Base-by-base conservation (phyloP, 2,329 filamentous ascomycete species). In the Penicillium sp. region DNA sequence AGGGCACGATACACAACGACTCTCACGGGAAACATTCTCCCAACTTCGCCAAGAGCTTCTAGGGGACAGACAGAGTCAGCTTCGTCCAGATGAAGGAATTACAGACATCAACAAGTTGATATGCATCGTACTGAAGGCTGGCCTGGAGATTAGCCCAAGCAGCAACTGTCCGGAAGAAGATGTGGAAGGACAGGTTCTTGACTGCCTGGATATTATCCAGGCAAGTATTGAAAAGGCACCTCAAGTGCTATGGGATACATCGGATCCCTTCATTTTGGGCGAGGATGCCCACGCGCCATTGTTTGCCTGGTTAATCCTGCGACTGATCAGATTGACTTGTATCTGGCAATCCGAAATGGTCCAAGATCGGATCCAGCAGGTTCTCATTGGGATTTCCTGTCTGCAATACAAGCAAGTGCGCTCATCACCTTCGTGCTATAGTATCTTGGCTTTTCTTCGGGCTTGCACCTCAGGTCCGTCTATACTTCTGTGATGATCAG, bases 91-190 rank as follows among this genome's bases (percentile, higher is more conserved):
- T 56, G 85, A 89, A 37, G 86, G 88, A 59, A 74, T 89, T 37
- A 82, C 86, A 44, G 86, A 95, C 68, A 93, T 95, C 61, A 88
- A 91, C 63, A 89, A 91, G 72, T 82, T 97, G 43, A 86, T 96
- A 46, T 91, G 89, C 65, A 88, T 96, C 56, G 89, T 94, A 61
- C 81, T 88, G 43, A 87, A 89, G 66, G 89, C 90, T 51, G 88
- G 91, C 18, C 78, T 97, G 10, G 88, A 91, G 60, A 61, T 64
- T 32, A 65, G 53, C 30, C 46, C 45, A 48, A 83, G 65, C 84
- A 91, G 62, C 84, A 91, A 61, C 85, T 84, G 2, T 89, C 50
- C 72, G 86, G 34, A 74, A 81, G 59, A 60, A 45, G 73, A 71
- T 46, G 55, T 67, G 24, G 63, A 72, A 50, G 64, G 66, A 4